Evolutionary conservation across 2,329 filamentous ascomycete species (phyloP).

Genomic region (Tolypocladium nubicola): DNA sequence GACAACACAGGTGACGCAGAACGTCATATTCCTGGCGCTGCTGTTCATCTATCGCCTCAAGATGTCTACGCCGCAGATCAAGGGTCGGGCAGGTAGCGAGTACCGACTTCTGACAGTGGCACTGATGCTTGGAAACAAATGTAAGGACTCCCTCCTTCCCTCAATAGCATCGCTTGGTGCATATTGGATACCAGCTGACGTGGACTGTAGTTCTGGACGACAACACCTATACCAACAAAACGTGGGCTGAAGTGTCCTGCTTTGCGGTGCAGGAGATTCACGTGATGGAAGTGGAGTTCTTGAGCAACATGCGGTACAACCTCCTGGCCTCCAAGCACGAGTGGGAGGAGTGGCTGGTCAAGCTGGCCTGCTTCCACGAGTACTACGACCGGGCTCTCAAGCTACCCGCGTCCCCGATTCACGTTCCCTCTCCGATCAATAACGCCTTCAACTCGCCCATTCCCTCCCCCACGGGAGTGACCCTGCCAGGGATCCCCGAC

Average conservation of each 20-base stretch:
- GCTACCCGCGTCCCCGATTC: slow-evolving; percentile 28
- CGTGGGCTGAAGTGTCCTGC: slow-evolving; percentile 94
- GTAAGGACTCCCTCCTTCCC: slow-evolving; percentile 33
- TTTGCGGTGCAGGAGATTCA: slow-evolving; percentile 93
- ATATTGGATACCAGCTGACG: slow-evolving; percentile 9
- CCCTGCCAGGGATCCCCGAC: slow-evolving; percentile 17
- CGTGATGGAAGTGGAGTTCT: slow-evolving; percentile 98
- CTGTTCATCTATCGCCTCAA: slow-evolving; percentile 92
- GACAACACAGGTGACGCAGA: slow-evolving; percentile 92
- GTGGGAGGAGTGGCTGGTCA: slow-evolving; percentile 80
- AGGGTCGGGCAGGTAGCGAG: slow-evolving; percentile 87
- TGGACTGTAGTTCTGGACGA: slow-evolving; percentile 67
- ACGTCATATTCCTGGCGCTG: slow-evolving; percentile 82
- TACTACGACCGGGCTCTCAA: slow-evolving; percentile 66
- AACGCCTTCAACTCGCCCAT: slow-evolving; percentile 33
- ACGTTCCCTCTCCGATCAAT: slow-evolving; percentile 28
- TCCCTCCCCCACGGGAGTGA: slow-evolving; percentile 34
- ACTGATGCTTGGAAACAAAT: slow-evolving; percentile 97
- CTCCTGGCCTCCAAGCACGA: slow-evolving; percentile 75
- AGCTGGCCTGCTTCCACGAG: slow-evolving; percentile 70
- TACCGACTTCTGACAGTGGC: slow-evolving; percentile 88
- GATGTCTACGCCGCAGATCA: slow-evolving; percentile 77
- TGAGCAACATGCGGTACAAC: slow-evolving; percentile 97
- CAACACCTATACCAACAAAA: slow-evolving; percentile 99
- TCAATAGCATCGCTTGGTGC: background rate